phyloP scores from a whole-genome alignment of 2,329 filamentous ascomycete species.

The Fusarium dlaminii region DNA sequence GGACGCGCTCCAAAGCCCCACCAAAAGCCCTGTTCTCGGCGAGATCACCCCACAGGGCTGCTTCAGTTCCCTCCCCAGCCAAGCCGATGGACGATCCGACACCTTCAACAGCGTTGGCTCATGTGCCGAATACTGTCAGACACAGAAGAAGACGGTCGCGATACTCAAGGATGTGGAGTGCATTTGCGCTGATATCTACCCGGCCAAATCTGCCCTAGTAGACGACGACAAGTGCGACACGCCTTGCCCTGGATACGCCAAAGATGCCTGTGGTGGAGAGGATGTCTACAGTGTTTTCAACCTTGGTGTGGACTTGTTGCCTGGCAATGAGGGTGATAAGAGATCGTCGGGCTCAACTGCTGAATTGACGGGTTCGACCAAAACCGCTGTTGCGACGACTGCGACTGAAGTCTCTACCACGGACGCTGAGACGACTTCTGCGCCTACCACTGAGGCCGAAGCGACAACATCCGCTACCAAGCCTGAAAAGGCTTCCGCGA shows the following conservation, averaged over 20 bases:
- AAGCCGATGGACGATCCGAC: neutral
- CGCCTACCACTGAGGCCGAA: neutral
- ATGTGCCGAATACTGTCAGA: neutral
- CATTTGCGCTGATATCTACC: slow-evolving; percentile 27
- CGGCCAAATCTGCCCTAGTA: neutral
- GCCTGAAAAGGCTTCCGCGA: neutral
- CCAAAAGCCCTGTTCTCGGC: neutral
- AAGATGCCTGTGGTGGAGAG: slow-evolving; percentile 19
- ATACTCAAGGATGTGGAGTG: slow-evolving; percentile 1
- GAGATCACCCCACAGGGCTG: slow-evolving; percentile 25
- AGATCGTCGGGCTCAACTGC: neutral
- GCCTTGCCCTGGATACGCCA: slow-evolving; percentile 14
- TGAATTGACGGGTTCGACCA: neutral
- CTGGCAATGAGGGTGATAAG: neutral
- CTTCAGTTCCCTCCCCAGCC: slow-evolving; percentile 11
- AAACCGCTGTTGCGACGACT: neutral
- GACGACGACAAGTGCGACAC: slow-evolving; percentile 25
- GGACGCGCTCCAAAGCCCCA: slow-evolving; percentile 49
- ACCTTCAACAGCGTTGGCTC: neutral
- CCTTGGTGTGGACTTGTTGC: neutral
- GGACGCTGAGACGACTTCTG: neutral
- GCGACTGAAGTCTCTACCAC: neutral
- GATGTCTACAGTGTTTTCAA: slow-evolving; percentile 24
- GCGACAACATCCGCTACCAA: neutral
- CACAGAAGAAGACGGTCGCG: neutral